Evolutionary conservation across 2,329 filamentous ascomycete species (phyloP), one percentile per base, ranked within the genome.

Genomic region (Fusarium albosuccineum): DNA sequence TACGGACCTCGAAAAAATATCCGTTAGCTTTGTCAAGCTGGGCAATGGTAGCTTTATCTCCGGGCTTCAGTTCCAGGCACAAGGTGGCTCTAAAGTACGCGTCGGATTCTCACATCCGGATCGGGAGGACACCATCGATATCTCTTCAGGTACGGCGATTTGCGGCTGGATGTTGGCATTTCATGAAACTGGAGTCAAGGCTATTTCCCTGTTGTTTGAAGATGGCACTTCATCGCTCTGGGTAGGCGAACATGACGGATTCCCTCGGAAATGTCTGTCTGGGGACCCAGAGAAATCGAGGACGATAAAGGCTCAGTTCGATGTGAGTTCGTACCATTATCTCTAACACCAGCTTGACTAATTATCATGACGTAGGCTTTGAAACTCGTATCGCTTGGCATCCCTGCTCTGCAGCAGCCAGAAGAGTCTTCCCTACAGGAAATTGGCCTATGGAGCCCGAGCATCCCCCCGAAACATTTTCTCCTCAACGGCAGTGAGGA

Each of bases 101-200:
- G 39, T 65, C 16, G 62, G 62, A 3, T 65, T 48, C 39, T 29
- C 36, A 9, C 40, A 58, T 11, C 16, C 29, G 1, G 22, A 46
- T 22, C 50, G 55, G 53, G 54, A 65, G 54, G 2, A 41, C 0
- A 16, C 48, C 36, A 39, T 61, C 10, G 9, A 11, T 13, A 22
- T 59, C n/a, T 36, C 55, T 9, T 1, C 37, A 11, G 49, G 36
- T 2, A 6, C 34, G 2, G 14, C 5, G 6, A 39, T 54, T 16
- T 44, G 14, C 4, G 60, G 60, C 9, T 59, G 42, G 48, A 30
- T 36, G n/a, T 39, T 59, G 26, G 60, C 54, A 3, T 59, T 62
- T 29, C 26, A 49, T 7, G 41, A 50, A 39, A 62, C 37, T 10
- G 60, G 60, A 3, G 16, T 59, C 9, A 54, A 33, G 2, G 60